Conservation (phyloP, 1,284 basidiomycete species). For the Erythrobasidium hasegawianum region DNA sequence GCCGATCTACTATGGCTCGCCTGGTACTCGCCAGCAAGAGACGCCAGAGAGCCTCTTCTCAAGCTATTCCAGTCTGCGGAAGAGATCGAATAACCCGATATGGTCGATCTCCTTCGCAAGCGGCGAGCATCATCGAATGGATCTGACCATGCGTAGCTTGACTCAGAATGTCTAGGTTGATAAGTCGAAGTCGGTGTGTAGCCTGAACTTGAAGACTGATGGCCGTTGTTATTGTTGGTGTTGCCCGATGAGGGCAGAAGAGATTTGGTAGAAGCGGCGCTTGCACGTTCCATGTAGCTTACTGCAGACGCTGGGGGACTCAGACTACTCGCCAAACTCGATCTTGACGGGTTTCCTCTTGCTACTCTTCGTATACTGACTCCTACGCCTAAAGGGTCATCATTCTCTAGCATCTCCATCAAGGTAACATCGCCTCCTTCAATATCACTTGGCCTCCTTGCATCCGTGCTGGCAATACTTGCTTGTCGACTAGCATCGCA, state of each 20-base stretch:
- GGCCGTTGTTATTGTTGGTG: not conserved
- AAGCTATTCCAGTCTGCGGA: conserved; percentile 29
- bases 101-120: conserved; percentile 23
- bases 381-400: conserved; percentile 1
- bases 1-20: conserved; percentile 1
- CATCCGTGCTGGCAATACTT: too few species aligned
- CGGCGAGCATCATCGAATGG: conserved; percentile 6
- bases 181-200: not conserved
- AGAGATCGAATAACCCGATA: conserved; percentile 28
- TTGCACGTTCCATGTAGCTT: not conserved
- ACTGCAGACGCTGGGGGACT: not conserved
- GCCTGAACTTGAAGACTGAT: not conserved
- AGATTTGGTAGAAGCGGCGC: not conserved
- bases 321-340: not conserved
- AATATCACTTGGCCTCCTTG: too few species aligned
- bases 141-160: conserved; percentile 16
- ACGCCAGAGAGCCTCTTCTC: conserved; percentile 23
- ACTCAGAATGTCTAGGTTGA: not conserved
- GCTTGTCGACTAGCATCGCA: too few species aligned
- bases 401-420: not conserved
- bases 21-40: not conserved
- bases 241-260: too few species aligned
- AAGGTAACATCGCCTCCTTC: not conserved
- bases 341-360: not conserved
- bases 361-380: not conserved